Evolutionary conservation across 192 early-diverging fungal species (phyloP), one percentile per base, ranked within the genome.

Genomic region (Globomyces pollinis-pini): DNA sequence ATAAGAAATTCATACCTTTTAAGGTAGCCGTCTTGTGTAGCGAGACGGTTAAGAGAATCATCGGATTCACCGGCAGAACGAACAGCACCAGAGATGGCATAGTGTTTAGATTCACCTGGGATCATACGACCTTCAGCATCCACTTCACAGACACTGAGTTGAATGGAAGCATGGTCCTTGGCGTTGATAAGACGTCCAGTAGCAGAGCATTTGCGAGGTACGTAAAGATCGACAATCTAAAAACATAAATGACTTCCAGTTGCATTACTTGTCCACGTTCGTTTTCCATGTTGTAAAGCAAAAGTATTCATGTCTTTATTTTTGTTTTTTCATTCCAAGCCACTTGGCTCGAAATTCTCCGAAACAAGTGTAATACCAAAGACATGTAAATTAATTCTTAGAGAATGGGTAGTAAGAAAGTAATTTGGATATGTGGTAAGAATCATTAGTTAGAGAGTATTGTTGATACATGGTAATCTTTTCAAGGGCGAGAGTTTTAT

Each of bases 141-240:
- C 56, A 96, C 92, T 61, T 91, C 90, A 59, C 77, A 92, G 67
- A 96, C 75, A 88, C 92, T 96, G 85, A 98, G 84, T 79, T 97
- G 96, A 77, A 99, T 88, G 31, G 92, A 86, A 50, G 94, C 88
- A 83, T 99, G 96, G 80, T 99, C 96, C 86, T 96, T 96, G 80
- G 96, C 88, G 65, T 80, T 86, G 75, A 99, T 96, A 57, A 99
- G 84, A 71, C 96, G 91, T 80, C 90, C 90, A 70, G 94, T 99
- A 74, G 92, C 94, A 49, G 93, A 93, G 91, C 93, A 95, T 85
- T 95, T 95, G 74, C 93, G 78, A 57, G 93, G 93, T 60, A 91
- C 84, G 87, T 94, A 95, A 64, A 93, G 84, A 76, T 95, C 93
- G 70, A 95, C 79, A 61, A 78, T 69, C 44, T 47, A 28, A 64